Conservation (phyloP, 371 early-diverging fungal species). For the Entomophthora muscae region DNA sequence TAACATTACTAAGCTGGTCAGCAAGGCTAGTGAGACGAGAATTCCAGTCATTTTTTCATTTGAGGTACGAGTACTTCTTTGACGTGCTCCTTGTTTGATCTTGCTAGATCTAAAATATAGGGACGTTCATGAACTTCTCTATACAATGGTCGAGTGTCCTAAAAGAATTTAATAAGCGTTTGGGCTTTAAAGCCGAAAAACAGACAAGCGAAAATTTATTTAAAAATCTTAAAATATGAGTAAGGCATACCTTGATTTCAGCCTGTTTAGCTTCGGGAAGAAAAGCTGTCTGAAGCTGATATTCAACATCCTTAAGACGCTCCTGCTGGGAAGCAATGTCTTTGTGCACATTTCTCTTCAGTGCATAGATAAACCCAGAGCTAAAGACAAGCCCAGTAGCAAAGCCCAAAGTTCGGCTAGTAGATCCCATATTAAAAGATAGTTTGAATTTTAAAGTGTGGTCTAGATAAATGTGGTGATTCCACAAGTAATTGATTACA, state of each 20-base stretch:
- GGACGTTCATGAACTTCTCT: conserved; percentile 4
- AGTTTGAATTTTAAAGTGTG: no score
- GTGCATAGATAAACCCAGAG: conserved; percentile 5
- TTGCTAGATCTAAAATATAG: neutral
- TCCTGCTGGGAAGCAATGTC: conserved; percentile 3
- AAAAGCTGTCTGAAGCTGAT: neutral
- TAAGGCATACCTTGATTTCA: conserved; percentile 4
- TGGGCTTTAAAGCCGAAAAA: neutral
- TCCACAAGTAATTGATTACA: no score
- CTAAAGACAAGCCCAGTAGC: conserved; percentile 3
- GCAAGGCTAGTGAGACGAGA: neutral
- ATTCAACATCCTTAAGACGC: conserved; percentile 1
- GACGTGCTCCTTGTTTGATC: neutral
- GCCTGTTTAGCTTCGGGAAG: conserved; percentile 3
- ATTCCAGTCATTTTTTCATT: conserved; percentile 7
- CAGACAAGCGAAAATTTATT: neutral
- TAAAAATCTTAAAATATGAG: neutral
- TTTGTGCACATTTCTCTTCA: neutral
- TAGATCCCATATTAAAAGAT: neutral
- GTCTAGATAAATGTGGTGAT: no score
- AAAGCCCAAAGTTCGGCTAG: conserved; percentile 4
- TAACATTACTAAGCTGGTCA: neutral
- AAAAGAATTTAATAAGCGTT: neutral
- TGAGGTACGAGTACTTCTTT: conserved; percentile 3
- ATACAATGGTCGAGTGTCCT: conserved; percentile 4